phyloP scores from a whole-genome alignment of 2,329 filamentous ascomycete genomes.

The Rhynchosporium agropyri region DNA sequence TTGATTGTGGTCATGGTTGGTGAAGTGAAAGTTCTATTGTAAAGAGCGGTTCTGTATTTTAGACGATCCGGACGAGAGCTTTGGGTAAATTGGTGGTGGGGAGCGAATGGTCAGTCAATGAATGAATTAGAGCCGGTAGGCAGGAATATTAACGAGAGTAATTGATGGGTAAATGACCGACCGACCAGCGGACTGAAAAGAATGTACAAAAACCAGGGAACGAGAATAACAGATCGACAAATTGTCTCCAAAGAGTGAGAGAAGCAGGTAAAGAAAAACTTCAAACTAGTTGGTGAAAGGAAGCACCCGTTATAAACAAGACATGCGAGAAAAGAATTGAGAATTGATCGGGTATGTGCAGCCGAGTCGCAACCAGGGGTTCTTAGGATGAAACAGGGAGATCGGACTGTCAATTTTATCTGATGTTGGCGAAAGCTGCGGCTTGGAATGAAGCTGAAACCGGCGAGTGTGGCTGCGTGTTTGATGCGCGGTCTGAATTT shows the following conservation, averaged over 20 bases:
- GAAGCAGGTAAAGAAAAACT: background rate
- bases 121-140: slow-evolving; percentile 7
- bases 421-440: slow-evolving; percentile 5
- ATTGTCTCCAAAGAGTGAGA: background rate
- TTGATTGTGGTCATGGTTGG: background rate
- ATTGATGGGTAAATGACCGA: slow-evolving; percentile 8
- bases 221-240: background rate
- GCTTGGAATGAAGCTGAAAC: slow-evolving; percentile 13
- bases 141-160: slow-evolving; percentile 13
- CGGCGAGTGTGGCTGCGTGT: background rate
- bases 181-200: slow-evolving; percentile 23
- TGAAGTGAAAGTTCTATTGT: background rate
- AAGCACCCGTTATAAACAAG: background rate
- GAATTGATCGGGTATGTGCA: no score
- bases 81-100: background rate
- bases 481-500: slow-evolving; percentile 11
- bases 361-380: no score
- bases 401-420: slow-evolving; percentile 12
- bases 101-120: background rate
- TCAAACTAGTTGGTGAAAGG: background rate
- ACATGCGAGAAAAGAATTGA: no score
- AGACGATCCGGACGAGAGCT: background rate
- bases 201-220: slow-evolving; percentile 7
- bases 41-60: background rate
- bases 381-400: slow-evolving; percentile 12